Percentiles rank a stretch among this genome's conserved stretches.
Evolutionary conservation across 768 basidiomycete species (phyloP).

Genomic region (Hortiboletus campestris): DNA sequence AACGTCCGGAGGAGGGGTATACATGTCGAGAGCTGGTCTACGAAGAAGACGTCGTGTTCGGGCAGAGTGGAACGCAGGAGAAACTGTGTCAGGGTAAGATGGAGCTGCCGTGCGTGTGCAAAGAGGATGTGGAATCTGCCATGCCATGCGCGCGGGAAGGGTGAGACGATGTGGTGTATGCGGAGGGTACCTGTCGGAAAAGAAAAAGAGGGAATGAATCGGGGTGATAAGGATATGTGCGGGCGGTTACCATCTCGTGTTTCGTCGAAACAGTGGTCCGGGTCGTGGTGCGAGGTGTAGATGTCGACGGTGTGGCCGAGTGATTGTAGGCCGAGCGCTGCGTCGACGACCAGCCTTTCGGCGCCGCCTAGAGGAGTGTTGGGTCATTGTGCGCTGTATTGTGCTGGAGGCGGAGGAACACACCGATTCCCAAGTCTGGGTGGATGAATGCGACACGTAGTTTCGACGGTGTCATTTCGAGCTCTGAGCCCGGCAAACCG

Average conservation of each 20-base stretch:
- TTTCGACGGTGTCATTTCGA: slow-evolving; percentile 12
- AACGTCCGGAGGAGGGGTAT: slow-evolving; percentile 76
- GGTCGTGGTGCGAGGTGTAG: slow-evolving; percentile 92
- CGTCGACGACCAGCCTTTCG: slow-evolving; percentile 92
- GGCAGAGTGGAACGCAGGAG: slow-evolving; percentile 49
- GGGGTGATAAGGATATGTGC: slow-evolving; percentile 9
- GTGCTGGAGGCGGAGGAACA: neutral
- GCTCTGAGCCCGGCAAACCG: neutral
- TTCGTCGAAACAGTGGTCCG: slow-evolving; percentile 87
- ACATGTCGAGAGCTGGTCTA: slow-evolving; percentile 93
- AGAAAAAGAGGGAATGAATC: neutral
- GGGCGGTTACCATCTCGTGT: slow-evolving; percentile 71
- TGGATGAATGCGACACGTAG: slow-evolving; percentile 81
- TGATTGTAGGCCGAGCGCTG: slow-evolving; percentile 82
- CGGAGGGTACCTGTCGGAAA: slow-evolving; percentile 65
- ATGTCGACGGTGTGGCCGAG: slow-evolving; percentile 84
- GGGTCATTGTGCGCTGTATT: neutral
- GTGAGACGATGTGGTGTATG: slow-evolving; percentile 68
- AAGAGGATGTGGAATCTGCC: slow-evolving; percentile 87
- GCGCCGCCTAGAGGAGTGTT: slow-evolving; percentile 69
- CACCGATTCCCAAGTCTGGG: slow-evolving; percentile 94
- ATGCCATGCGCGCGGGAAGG: slow-evolving; percentile 76
- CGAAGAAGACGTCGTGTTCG: slow-evolving; percentile 81
- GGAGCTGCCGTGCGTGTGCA: slow-evolving; percentile 85
- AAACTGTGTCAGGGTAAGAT: slow-evolving; percentile 55